These are phyloP conservation scores for Fusarium illudens DNA, from an alignment of 2,329 filamentous ascomycete species.

Conservation along the genomic window DNA sequence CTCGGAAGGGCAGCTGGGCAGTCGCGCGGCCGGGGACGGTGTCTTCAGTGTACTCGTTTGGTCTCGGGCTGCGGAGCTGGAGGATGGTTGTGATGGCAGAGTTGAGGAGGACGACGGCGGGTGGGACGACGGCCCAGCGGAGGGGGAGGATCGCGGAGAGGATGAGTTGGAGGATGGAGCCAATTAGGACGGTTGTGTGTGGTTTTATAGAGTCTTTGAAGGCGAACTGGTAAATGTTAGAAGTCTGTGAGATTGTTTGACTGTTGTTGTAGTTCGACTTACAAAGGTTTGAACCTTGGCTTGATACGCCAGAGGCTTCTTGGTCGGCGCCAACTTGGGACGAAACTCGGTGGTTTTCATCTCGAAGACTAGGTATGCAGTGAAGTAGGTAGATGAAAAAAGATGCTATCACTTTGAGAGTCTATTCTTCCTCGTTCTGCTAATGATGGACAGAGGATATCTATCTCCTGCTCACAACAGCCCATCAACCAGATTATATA, in stretches of 20 bases:
- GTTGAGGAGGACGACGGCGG: conserved; percentile 42
- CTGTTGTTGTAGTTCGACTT: conserved; percentile 8
- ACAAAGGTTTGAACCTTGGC: conserved; percentile 29
- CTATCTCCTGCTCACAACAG: neutral
- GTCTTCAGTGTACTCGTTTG: conserved; percentile 36
- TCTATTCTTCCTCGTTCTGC: neutral
- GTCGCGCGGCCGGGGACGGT: conserved; percentile 47
- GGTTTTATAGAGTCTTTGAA: conserved; percentile 49
- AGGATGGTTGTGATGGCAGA: conserved; percentile 44
- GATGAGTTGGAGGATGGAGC: conserved; percentile 47
- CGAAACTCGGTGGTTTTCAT: conserved; percentile 36
- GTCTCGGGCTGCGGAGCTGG: conserved; percentile 29
- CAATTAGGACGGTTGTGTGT: conserved; percentile 45
- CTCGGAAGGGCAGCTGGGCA: conserved; percentile 46
- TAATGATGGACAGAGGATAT: neutral
- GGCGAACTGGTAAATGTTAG: conserved; percentile 17
- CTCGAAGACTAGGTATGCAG: neutral
- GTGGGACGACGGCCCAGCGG: conserved; percentile 48
- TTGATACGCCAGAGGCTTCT: conserved; percentile 25
- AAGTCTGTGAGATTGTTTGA: neutral
- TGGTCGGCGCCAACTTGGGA: conserved; percentile 38
- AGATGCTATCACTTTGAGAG: neutral
- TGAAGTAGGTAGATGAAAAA: neutral
- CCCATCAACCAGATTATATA: neutral
- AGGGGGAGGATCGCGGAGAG: conserved; percentile 47